Percentiles rank a stretch among this genome's conserved stretches.
These are phyloP conservation scores for Apiotrichum sp. DNA, from an alignment of 1,284 basidiomycete genomes.

Conservation along the genomic window DNA sequence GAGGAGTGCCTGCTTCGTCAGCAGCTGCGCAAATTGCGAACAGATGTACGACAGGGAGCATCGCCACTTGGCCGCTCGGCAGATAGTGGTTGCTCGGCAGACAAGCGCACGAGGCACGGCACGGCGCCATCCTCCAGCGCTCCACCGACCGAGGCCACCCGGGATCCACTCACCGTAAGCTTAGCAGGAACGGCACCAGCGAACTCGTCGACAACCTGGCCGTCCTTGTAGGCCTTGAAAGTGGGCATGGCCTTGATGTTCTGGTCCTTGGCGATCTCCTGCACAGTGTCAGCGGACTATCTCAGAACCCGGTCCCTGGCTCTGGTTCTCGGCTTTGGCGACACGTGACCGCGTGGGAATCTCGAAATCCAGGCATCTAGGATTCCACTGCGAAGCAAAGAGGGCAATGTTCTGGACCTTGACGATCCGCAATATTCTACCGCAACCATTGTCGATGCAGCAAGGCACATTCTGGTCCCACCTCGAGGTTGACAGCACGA, in stretches of 20 bases:
- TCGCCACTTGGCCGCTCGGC: no score
- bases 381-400: no score
- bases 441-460: no score
- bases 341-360: neutral
- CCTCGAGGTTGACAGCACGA: no score
- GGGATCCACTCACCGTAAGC: constrained; percentile 47
- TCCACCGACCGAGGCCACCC: no score
- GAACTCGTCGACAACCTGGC: constrained; percentile 57
- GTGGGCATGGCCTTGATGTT: constrained; percentile 76
- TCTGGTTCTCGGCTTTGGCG: neutral
- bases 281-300: neutral
- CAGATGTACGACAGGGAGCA: no score
- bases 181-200: constrained; percentile 59
- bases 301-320: no score
- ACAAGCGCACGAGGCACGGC: neutral
- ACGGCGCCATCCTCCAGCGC: no score
- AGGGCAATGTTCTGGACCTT: no score
- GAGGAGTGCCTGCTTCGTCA: constrained; percentile 21
- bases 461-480: no score
- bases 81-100: neutral
- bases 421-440: no score
- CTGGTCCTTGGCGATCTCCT: constrained; percentile 57
- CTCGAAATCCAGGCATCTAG: no score
- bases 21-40: neutral
- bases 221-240: constrained; percentile 66